Evolutionary conservation across 2,329 filamentous ascomycete genomes (phyloP), one percentile per base, ranked within the genome.

Genomic region (Apiospora kogelbergensis): DNA sequence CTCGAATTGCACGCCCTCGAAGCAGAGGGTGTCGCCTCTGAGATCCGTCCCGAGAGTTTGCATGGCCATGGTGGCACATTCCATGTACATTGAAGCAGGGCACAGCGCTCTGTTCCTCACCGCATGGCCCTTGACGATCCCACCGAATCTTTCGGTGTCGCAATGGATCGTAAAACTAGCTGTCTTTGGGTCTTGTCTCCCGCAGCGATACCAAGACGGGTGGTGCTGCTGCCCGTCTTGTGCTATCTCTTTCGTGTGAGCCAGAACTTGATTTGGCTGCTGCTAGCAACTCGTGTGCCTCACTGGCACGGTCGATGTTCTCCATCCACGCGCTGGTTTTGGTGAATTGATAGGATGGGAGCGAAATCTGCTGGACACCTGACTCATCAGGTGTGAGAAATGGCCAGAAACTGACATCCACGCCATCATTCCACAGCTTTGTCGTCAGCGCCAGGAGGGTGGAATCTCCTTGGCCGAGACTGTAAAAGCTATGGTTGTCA

Each of bases 21-120:
- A 41, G 40, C 40, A 41, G 40, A 41, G 40, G 6, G 40, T 41
- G 40, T 41, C 40, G 11, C 40, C 40, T 10, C 40, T 41, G 40
- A 41, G 40, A 41, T 41, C 40, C 4, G 9, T 6, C 11, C 40
- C 40, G 40, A 41, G 40, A 13, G 40, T 41, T 41, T 41, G 40
- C 5, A 41, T 6, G 40, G 73, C 73, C 60, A 72, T 75, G 13
- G 71, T 71, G 6, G 68, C 74, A n/a, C 70, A 66, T 30, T 76
- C 75, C 66, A 75, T 71, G 68, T 76, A 76, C 66, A 76, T 67
- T 17, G 74, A 72, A 30, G 74, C 73, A 3, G 75, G 75, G 46
- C 74, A 76, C 11, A 76, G 68, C 2, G 72, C 66, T 7, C 70
- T 65, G 0, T 68, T 68, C 13, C 71, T 69, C 1, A 76, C 74